phyloP scores from a whole-genome alignment of 2,329 filamentous ascomycete species.

The Colletotrichum orchidophilum region DNA sequence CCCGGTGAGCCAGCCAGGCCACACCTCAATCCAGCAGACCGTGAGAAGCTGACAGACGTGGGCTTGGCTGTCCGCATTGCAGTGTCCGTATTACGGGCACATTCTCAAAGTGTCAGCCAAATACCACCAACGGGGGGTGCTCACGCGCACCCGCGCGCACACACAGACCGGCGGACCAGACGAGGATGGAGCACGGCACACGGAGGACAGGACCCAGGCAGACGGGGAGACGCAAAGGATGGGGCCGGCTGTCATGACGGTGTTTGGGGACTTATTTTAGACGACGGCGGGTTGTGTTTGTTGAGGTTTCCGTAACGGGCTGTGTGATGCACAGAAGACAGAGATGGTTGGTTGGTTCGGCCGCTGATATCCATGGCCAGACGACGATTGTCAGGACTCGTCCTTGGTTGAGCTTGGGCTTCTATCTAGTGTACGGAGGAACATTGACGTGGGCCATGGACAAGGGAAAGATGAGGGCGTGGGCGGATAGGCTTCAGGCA shows the following conservation, averaged over 20 bases:
- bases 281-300: slow-evolving; percentile 19
- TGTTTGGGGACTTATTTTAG: slow-evolving; percentile 30
- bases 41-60: not conserved
- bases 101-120: not conserved
- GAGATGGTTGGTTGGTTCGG: slow-evolving; percentile 1
- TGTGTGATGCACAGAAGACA: not conserved
- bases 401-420: not conserved
- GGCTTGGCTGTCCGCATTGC: not conserved
- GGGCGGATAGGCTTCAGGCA: slow-evolving; percentile 11
- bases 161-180: slow-evolving; percentile 13
- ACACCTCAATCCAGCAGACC: not conserved
- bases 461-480: not conserved
- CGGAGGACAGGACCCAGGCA: slow-evolving; percentile 19
- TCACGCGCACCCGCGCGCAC: not conserved
- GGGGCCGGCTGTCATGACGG: slow-evolving; percentile 16
- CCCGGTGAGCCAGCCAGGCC: slow-evolving; percentile 9
- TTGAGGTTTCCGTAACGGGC: slow-evolving; percentile 22
- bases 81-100: not conserved
- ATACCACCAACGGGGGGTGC: not conserved
- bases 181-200: not conserved
- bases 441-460: not conserved
- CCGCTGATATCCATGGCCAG: slow-evolving; percentile 7
- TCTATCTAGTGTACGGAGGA: not conserved
- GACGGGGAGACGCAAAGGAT: slow-evolving; percentile 20
- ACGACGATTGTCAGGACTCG: slow-evolving; percentile 17